Conservation (phyloP, 2,329 filamentous ascomycete species). For the Fusarium fracticaudum region DNA sequence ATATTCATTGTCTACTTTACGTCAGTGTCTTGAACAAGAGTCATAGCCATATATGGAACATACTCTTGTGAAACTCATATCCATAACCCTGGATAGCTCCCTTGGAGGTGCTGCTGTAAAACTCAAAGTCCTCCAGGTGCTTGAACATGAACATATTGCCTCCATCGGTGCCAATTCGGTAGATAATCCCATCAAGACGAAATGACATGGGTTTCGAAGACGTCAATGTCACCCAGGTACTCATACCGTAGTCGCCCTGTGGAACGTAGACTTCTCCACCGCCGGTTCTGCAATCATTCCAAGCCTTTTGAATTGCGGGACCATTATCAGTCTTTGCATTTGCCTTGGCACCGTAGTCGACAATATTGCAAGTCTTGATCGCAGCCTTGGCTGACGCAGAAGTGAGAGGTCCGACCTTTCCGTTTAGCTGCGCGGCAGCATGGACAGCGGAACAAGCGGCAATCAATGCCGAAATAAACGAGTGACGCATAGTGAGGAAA, state of each 20-base stretch:
- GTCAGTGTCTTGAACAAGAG: not conserved
- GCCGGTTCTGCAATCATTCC: slow-evolving; percentile 19
- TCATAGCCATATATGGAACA: rapidly evolving
- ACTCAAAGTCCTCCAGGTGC: slow-evolving; percentile 33
- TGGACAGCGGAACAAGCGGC: slow-evolving; percentile 24
- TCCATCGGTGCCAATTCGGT: slow-evolving; percentile 21
- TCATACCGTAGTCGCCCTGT: slow-evolving; percentile 29
- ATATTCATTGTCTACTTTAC: slow-evolving; percentile 9
- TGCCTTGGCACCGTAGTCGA: slow-evolving; percentile 25
- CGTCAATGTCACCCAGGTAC: slow-evolving; percentile 28
- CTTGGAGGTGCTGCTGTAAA: slow-evolving; percentile 35
- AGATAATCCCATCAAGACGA: slow-evolving; percentile 31
- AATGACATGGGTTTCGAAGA: slow-evolving; percentile 33
- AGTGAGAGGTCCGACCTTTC: slow-evolving; percentile 29
- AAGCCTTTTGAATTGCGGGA: slow-evolving; percentile 28
- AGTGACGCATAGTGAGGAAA: slow-evolving; percentile 5
- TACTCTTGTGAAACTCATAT: not conserved
- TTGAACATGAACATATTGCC: slow-evolving; percentile 37
- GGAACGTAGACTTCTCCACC: slow-evolving; percentile 35
- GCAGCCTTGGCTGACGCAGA: slow-evolving; percentile 20
- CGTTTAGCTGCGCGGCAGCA: slow-evolving; percentile 34
- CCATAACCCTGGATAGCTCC: slow-evolving; percentile 31
- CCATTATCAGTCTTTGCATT: slow-evolving; percentile 29
- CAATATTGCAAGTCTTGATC: slow-evolving; percentile 32
- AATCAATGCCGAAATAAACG: slow-evolving; percentile 25